Conservation (phyloP, 768 basidiomycete species). For the Suillus decipiens region DNA sequence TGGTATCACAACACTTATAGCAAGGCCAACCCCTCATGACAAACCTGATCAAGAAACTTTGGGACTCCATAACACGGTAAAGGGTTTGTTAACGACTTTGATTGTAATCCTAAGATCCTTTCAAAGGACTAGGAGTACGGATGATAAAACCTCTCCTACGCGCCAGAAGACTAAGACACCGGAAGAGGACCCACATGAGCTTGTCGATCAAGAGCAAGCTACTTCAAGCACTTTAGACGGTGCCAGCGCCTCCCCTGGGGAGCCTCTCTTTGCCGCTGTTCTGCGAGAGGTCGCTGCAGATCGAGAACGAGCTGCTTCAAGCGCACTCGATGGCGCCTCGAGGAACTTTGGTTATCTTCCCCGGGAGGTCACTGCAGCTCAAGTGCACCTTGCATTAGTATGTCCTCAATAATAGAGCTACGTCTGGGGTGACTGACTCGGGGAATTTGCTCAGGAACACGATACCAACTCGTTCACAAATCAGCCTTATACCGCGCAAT, state of each 20-base stretch:
- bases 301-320: constrained; percentile 40
- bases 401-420: constrained; percentile 22
- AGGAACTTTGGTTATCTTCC: constrained; percentile 72
- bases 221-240: neutral
- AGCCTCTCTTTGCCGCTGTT: constrained; percentile 74
- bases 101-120: neutral
- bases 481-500: constrained; percentile 70
- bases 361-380: constrained; percentile 61
- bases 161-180: neutral
- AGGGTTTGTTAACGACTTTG: neutral
- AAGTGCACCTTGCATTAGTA: constrained; percentile 75
- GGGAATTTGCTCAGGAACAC: constrained; percentile 53
- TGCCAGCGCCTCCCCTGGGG: constrained; percentile 34
- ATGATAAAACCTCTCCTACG: neutral
- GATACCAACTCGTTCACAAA: constrained; percentile 90
- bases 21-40: neutral
- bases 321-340: constrained; percentile 13
- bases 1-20: neutral
- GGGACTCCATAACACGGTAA: neutral
- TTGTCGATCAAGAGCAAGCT: constrained; percentile 45
- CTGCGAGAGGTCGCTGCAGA: constrained; percentile 66
- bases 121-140: neutral
- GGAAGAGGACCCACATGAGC: constrained; percentile 51
- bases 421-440: neutral
- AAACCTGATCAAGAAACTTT: neutral